Percentiles rank a stretch among this genome's conserved stretches.
phyloP scores from a whole-genome alignment of 2,329 filamentous ascomycete species.

The Bimuria novae-zelandiae region DNA sequence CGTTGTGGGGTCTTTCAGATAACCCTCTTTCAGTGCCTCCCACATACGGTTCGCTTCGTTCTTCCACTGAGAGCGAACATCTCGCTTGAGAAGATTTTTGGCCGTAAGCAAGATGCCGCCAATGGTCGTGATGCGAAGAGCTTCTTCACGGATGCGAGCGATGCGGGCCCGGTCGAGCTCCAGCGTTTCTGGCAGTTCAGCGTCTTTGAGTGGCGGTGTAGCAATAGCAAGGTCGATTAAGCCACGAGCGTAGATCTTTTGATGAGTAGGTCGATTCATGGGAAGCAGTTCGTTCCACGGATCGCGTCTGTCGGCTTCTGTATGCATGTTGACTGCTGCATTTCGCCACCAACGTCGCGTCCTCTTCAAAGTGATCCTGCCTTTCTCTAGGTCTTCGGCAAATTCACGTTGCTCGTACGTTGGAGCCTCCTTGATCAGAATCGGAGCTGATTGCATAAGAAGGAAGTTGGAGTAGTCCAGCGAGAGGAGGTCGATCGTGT shows the following conservation, averaged over 20 bases:
- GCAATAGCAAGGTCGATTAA: constrained; percentile 76
- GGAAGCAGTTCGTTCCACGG: constrained; percentile 63
- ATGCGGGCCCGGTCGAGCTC: constrained; percentile 70
- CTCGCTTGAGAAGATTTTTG: constrained; percentile 82
- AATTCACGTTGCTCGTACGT: constrained; percentile 78
- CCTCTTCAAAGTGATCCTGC: constrained; percentile 58
- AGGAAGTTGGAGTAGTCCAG: constrained; percentile 85
- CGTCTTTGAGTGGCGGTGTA: constrained; percentile 58
- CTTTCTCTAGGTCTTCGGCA: constrained; percentile 64
- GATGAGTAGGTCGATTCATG: constrained; percentile 65
- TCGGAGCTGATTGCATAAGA: constrained; percentile 71
- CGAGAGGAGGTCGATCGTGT: constrained; percentile 76
- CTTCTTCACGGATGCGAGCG: constrained; percentile 59
- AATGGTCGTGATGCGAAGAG: constrained; percentile 70
- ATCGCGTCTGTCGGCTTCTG: constrained; percentile 70
- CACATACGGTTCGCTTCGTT: constrained; percentile 73
- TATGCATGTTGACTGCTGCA: constrained; percentile 66
- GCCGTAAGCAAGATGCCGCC: constrained; percentile 77
- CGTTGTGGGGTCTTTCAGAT: constrained; percentile 58
- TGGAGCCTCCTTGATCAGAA: constrained; percentile 70
- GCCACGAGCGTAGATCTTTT: constrained; percentile 76
- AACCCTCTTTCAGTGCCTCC: constrained; percentile 66
- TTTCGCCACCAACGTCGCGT: constrained; percentile 70
- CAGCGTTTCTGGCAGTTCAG: constrained; percentile 73
- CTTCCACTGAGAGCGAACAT: constrained; percentile 78